Base-by-base conservation (phyloP, 2,329 filamentous ascomycete genomes). In the Cercospora janseana region DNA sequence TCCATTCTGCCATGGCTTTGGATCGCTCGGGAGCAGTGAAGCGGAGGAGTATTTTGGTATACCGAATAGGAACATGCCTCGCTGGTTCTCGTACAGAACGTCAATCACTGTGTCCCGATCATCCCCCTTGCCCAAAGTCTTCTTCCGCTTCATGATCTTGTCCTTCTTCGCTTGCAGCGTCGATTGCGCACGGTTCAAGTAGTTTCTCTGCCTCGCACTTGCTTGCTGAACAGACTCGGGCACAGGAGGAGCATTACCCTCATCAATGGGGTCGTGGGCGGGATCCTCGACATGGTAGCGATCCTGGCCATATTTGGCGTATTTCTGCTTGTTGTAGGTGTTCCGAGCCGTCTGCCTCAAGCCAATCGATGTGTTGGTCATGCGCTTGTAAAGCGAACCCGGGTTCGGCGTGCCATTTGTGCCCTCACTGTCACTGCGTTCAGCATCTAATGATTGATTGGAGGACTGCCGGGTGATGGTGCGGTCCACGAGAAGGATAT, bases 81-180 rank as follows among this genome's bases (percentile, higher is more conserved):
- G 81, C 72, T 98, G 88, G 65, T 98, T 98, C 69, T 98, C 93
- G 69, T 95, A 97, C 0, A 98, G 76, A 4, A 97, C 80, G 57
- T 98, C 93, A 54, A 97, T 82, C 21, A 80, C 84, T 2, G 66
- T 67, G 37, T 72, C 68, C 18, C 69, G 65, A 12, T 72, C 70
- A 18, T 66, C 59, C 9, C 63, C 60, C 21, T 60, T 57, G 24
- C 62, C 57, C 4, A 63, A 41, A 16, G 56, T 63, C 38, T 57
- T 66, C 49, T 66, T 69, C 26, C 63, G 61, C 38, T 63, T 64
- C 41, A 67, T 42, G 4, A 66, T 27, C 6, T 54, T 58, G 45
- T 65, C 64, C 7, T 66, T 65, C 51, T 56, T 61, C 31, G 52
- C 53, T 40, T 60, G 64, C 26, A 52, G 12, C 4, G 26, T 35